Evolutionary conservation across 2,329 filamentous ascomycete genomes (phyloP), one percentile per base, ranked within the genome.

Genomic region (Sporothrix protearum): DNA sequence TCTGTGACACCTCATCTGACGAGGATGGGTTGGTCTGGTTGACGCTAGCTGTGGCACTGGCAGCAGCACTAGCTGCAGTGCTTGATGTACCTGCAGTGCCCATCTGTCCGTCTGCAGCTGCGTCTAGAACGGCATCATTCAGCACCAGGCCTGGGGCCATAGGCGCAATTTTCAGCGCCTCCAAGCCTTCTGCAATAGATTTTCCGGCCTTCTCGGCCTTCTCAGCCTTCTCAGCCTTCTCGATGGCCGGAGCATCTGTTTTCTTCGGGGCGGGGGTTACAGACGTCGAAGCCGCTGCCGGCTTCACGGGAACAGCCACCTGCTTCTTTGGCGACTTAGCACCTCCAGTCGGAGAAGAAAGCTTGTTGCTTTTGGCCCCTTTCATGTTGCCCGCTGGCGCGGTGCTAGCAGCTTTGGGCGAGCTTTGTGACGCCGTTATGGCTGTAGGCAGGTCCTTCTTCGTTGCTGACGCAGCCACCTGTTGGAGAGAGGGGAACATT

Each of bases 1-100:
- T 84, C 75, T 85, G 86, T 16, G 86, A 88, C 71, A 78, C 81
- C 64, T 87, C 86, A 73, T 88, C 86, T 1, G 86, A 87, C 25
- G 82, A 82, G 51, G 82, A 83, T 36, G 82, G 81, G 57, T 81
- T 64, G 22, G 59, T 84, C 71, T 85, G 83, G 74, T 81, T 81
- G 71, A 78, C 80, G 67, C 59, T 49, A 22, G n/a, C 22, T 5
- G 36, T 30, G n/a, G 71, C 33, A 33, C 49, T 69, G 16, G 66
- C 47, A 22, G 42, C 36, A 61, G 53, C 51, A 19, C 39, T 59
- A 14, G 42, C 30, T 25, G 47, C 45, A 22, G 67, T 59, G 36
- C 36, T 69, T 8, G 67, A 33, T 5, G 30, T 55, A n/a, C 19
- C 42, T 8, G 55, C 22, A 6, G 39, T 51, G 42, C 53, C 36